A percentile compares a stretch with the other conserved stretches of the same genome.
Conservation (phyloP, 2,329 filamentous ascomycete genomes). For the Fusarium cyanostomum region DNA sequence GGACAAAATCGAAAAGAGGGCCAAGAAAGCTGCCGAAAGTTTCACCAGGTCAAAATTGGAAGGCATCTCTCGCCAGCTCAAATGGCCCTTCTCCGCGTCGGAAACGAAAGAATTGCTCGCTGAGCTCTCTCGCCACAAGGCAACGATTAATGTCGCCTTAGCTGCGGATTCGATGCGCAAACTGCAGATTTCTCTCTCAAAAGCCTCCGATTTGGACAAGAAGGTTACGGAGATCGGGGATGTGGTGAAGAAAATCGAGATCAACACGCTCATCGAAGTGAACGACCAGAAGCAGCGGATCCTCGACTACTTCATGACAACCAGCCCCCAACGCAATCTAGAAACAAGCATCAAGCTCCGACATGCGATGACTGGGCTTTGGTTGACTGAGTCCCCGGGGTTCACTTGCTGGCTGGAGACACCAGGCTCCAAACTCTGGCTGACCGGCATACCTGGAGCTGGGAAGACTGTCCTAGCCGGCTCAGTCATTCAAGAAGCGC, state of each 20-base stretch:
- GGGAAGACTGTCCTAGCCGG: slow-evolving; percentile 24
- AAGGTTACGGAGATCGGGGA: not conserved
- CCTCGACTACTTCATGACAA: slow-evolving; percentile 8
- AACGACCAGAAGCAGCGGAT: not conserved
- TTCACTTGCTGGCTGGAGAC: slow-evolving; percentile 16
- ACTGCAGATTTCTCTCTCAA: not conserved
- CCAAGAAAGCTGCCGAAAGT: not conserved
- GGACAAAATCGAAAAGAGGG: not conserved
- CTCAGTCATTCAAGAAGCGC: not conserved
- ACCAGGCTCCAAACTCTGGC: slow-evolving; percentile 8
- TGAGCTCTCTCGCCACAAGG: slow-evolving; percentile 22
- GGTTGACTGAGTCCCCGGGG: not conserved
- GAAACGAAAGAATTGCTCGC: slow-evolving; percentile 12
- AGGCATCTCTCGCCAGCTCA: not conserved
- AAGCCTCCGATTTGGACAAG: not conserved
- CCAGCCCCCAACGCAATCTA: not conserved
- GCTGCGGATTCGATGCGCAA: slow-evolving; percentile 18
- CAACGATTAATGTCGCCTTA: slow-evolving; percentile 10
- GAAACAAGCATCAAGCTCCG: slow-evolving; percentile 10
- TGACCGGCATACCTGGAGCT: slow-evolving; percentile 18
- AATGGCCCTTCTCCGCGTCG: slow-evolving; percentile 23
- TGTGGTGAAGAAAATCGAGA: not conserved
- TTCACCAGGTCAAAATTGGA: not conserved
- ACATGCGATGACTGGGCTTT: slow-evolving; percentile 7
- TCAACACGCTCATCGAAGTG: slow-evolving; percentile 7